These are phyloP conservation scores for Pinus albicaulis DNA, from an alignment of 75 land plant genomes.

Conservation along the genomic window DNA sequence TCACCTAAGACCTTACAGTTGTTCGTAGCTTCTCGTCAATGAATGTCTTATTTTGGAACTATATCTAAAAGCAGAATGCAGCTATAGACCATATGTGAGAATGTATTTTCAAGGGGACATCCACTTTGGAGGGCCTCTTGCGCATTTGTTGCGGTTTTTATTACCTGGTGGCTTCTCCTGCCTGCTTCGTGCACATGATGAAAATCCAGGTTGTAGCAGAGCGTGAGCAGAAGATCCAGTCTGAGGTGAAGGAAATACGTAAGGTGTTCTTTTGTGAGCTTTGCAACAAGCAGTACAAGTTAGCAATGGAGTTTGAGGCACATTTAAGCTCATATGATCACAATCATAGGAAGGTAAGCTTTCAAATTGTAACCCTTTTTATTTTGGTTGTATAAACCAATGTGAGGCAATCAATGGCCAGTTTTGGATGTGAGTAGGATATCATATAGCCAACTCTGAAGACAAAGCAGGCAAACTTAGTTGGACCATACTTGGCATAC, in stretches of 20 bases:
- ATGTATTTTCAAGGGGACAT: constrained; percentile 77
- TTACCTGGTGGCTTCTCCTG: constrained; percentile 94
- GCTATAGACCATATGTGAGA: constrained; percentile 63
- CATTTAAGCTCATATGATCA: constrained; percentile 99
- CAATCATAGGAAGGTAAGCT: constrained; percentile 90
- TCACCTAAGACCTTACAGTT: constrained; percentile 32
- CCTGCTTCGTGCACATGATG: constrained; percentile 88
- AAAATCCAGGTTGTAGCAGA: constrained; percentile 98
- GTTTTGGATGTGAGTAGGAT: no score
- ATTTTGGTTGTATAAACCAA: not conserved
- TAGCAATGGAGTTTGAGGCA: constrained; percentile 97
- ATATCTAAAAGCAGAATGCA: constrained; percentile 69
- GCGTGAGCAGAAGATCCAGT: constrained; percentile 97
- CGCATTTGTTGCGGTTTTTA: constrained; percentile 76
- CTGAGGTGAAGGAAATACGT: constrained; percentile 97
- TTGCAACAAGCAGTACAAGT: constrained; percentile 99
- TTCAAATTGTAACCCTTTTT: not conserved
- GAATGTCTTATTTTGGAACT: constrained; percentile 36
- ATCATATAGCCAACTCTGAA: no score
- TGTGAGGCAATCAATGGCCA: not conserved
- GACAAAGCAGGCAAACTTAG: not conserved
- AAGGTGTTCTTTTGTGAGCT: constrained; percentile 96
- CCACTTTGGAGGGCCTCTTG: constrained; percentile 65
- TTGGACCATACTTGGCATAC: not conserved
- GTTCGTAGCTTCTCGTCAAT: constrained; percentile 19